phyloP scores from a whole-genome alignment of 2,329 filamentous ascomycete genomes.

The Grosmannia penicillata region DNA sequence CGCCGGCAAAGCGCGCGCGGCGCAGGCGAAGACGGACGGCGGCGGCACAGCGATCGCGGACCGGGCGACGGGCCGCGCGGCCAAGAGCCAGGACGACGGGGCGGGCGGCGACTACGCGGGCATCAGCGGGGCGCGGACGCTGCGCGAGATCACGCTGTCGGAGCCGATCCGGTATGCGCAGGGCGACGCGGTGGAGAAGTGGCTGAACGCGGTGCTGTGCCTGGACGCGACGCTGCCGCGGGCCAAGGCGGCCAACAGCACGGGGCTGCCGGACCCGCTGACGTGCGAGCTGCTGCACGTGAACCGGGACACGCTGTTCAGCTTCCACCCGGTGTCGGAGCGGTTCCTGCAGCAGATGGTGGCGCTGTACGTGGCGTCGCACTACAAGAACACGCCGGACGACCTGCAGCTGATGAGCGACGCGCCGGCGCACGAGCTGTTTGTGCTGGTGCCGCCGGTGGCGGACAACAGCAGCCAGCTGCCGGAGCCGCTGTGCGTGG shows the following conservation, averaged over 20 bases:
- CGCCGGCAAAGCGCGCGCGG: constrained; percentile 12
- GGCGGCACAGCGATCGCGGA: constrained; percentile 49
- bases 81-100: constrained; percentile 47
- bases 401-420: constrained; percentile 98
- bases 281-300: constrained; percentile 87
- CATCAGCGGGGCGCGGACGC: constrained; percentile 34
- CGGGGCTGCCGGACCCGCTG: constrained; percentile 74
- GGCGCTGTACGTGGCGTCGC: constrained; percentile 87
- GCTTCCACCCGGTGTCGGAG: constrained; percentile 92
- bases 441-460: constrained; percentile 80
- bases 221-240: constrained; percentile 79
- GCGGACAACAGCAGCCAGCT: constrained; percentile 62
- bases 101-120: constrained; percentile 45
- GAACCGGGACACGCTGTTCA: constrained; percentile 95
- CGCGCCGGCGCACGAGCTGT: constrained; percentile 90
- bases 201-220: constrained; percentile 88
- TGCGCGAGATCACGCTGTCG: constrained; percentile 82
- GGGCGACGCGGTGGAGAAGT: constrained; percentile 85
- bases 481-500: constrained; percentile 85
- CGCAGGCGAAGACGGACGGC: constrained; percentile 33
- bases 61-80: constrained; percentile 58
- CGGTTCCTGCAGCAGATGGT: constrained; percentile 98
- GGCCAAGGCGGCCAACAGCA: constrained; percentile 40
- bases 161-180: constrained; percentile 92
- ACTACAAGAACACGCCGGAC: constrained; percentile 97